Evolutionary conservation across 208 protist species (phyloP).

Genomic region (Trypanosoma melophagium): DNA sequence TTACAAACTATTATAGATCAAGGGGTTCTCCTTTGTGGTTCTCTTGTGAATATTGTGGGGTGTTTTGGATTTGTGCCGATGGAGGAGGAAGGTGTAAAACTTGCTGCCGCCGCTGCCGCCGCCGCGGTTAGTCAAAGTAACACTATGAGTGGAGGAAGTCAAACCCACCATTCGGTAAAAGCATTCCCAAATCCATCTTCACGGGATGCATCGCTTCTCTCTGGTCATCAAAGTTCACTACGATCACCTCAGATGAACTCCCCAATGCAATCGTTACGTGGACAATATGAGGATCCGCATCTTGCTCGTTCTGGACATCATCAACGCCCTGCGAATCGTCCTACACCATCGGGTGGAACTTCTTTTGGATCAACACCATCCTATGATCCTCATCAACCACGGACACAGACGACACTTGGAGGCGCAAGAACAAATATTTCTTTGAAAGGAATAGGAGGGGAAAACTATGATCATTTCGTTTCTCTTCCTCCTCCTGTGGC

Average conservation of each 20-base stretch:
- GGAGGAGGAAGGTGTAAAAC: conserved; percentile 52
- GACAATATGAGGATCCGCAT: not conserved
- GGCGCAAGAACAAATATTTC: not conserved
- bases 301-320: not conserved
- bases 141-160: not conserved
- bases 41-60: conserved; percentile 81
- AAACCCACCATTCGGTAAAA: conserved; percentile 4
- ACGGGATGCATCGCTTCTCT: conserved; percentile 2
- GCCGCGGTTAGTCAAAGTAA: not conserved
- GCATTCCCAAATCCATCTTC: not conserved
- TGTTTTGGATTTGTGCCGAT: conserved; percentile 85
- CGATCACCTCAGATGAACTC: not conserved
- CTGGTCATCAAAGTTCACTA: not conserved
- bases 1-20: conserved; percentile 47
- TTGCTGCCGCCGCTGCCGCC: not conserved
- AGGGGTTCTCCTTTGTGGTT: conserved; percentile 56
- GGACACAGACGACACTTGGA: no score
- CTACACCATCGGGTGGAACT: conserved; percentile 18
- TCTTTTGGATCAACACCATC: conserved; percentile 10
- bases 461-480: conserved; percentile 30
- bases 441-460: not conserved
- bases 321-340: not conserved
- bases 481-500: conserved; percentile 64
- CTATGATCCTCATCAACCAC: conserved; percentile 14
- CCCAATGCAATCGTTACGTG: not conserved